Base-by-base conservation (phyloP, 768 basidiomycete genomes). In the Leccinum obscurum region DNA sequence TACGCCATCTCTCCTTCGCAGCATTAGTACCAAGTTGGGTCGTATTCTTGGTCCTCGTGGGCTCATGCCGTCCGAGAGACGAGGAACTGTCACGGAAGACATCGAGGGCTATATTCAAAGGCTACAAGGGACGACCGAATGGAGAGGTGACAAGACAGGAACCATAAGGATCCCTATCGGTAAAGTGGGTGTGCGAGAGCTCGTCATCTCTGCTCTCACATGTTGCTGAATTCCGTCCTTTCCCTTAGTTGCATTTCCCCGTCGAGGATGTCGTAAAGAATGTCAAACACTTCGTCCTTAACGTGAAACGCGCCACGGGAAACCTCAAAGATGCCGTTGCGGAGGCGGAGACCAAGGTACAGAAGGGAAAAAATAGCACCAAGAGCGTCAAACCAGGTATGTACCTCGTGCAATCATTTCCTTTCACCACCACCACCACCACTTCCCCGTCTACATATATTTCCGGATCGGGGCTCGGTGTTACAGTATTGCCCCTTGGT, bases 61-160 rank as follows among this genome's bases (percentile, higher is more conserved):
- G 58, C 77, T 98, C 50, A 97, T 99, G 95, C 97, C 97, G 11
- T 90, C 92, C 7, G 92, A 90, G 62, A 87, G 95, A 72, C 83
- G 95, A 59, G 97, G 97, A 5, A 95, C 95, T 1, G 96, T 98
- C 20, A 92, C 93, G 2, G 91, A 94, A 54, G 93, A 98, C 61
- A 80, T 98, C 46, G 87, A 81, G 14, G 86, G 86, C 13, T 95
- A 90, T 64, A 86, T 99, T 58, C 81, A 85, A 66, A 84, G 85
- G 53, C 82, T 96, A 37, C 84, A 86, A 58, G 93, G 92, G 13
- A 87, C 88, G 4, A 86, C 88, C 51, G 95, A 98, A 70, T 99
- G 96, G 94, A 92, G 88, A 75, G 93, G 92, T 9, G 94, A 97
- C 76, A 89, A 89, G 71, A 74, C 80, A 30, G 95, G 96, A 8